These are phyloP conservation scores for Apiotrichum laibachii DNA, from an alignment of 1,284 basidiomycete genomes.

Conservation along the genomic window DNA sequence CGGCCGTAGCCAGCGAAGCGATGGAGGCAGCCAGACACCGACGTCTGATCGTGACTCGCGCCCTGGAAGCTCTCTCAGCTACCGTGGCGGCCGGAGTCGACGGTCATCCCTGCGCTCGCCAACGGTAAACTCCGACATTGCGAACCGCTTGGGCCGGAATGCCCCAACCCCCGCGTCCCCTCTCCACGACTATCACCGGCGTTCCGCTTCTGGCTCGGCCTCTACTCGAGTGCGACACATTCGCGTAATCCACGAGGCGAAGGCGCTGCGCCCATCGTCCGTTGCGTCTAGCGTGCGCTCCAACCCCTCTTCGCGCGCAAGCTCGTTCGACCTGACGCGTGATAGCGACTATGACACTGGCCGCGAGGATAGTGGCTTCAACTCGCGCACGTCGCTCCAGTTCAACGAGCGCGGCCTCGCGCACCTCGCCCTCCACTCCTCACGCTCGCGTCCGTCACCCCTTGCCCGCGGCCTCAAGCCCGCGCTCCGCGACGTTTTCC, in stretches of 20 bases:
- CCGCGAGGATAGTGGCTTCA: conserved; percentile 23
- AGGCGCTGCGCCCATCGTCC: conserved; percentile 33
- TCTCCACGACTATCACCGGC: conserved; percentile 45
- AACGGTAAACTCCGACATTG: conserved; percentile 27
- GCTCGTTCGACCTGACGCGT: conserved; percentile 6
- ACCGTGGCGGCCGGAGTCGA: conserved; percentile 25
- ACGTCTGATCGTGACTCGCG: conserved; percentile 48
- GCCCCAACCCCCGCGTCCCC: conserved; percentile 31
- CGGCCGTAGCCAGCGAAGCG: conserved; percentile 41
- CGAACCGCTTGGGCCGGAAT: conserved; percentile 19
- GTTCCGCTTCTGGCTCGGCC: conserved; percentile 38
- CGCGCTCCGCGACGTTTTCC: conserved; percentile 53
- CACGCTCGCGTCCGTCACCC: conserved; percentile 28
- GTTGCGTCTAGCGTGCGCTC: conserved; percentile 41
- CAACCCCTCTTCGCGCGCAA: conserved; percentile 32
- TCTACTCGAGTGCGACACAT: conserved; percentile 43
- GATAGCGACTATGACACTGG: conserved; percentile 35
- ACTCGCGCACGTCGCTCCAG: conserved; percentile 23
- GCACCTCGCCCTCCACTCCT: conserved; percentile 24
- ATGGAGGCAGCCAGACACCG: conserved; percentile 48
- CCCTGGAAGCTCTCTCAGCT: conserved; percentile 36
- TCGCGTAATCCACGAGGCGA: conserved; percentile 42
- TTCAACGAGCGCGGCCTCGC: conserved; percentile 15
- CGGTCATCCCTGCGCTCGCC: conserved; percentile 38
- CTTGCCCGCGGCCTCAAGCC: conserved; percentile 28